These are phyloP conservation scores for Myxozyma sirexii DNA, from an alignment of 805 yeast species.

Conservation along the genomic window DNA sequence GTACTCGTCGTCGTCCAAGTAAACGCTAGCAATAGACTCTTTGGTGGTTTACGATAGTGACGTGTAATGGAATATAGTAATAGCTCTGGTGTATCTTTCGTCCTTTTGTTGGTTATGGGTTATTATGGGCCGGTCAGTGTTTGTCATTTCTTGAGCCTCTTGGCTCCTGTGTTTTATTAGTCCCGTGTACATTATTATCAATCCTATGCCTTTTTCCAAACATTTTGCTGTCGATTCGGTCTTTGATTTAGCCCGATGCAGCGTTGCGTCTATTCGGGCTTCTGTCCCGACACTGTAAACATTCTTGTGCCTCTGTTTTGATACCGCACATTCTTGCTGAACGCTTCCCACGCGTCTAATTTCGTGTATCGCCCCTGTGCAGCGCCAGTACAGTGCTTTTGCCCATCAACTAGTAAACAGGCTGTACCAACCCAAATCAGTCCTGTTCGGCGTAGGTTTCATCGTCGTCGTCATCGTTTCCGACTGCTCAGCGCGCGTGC, in stretches of 20 bases:
- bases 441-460: no score
- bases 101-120: conserved; percentile 33
- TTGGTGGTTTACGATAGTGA: conserved; percentile 11
- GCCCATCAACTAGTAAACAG: no score
- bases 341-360: no score
- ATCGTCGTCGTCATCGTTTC: no score
- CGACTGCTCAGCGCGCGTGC: neutral
- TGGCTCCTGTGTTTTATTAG: conserved; percentile 30
- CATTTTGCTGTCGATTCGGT: neutral
- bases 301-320: no score
- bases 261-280: no score
- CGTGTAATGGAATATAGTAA: conserved; percentile 13
- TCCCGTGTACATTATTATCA: conserved; percentile 27
- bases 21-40: neutral
- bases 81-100: conserved; percentile 22
- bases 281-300: no score
- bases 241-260: no score
- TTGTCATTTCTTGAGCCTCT: conserved; percentile 10
- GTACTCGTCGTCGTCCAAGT: conserved; percentile 34
- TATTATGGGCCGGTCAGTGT: conserved; percentile 22
- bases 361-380: no score
- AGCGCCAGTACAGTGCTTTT: no score
- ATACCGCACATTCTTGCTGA: no score
- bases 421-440: no score
- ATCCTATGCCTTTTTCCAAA: conserved; percentile 2